Conservation (phyloP, 306 rosid species). For the Vachellia collinsii region DNA sequence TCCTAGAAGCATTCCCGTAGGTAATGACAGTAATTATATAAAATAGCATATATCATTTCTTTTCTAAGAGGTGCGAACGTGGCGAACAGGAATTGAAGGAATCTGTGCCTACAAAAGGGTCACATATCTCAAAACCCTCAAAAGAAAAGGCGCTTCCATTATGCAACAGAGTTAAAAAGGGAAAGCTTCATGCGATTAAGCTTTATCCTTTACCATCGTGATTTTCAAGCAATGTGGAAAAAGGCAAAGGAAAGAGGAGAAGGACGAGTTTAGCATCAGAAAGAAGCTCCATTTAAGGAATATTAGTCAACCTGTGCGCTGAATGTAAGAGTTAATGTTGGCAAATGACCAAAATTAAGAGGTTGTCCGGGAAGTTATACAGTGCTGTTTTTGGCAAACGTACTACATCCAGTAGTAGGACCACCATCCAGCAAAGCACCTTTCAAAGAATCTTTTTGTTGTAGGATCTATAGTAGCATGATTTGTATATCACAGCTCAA, state of each 20-base stretch:
- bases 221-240: slow-evolving; percentile 36
- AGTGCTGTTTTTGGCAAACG: slow-evolving; percentile 46
- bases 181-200: background rate
- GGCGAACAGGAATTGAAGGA: slow-evolving; percentile 27
- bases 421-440: slow-evolving; percentile 39
- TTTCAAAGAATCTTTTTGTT: slow-evolving; percentile 37
- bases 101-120: slow-evolving; percentile 22
- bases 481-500: slow-evolving; percentile 18
- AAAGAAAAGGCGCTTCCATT: slow-evolving; percentile 23
- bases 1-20: too few species aligned
- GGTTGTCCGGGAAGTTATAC: slow-evolving; percentile 37
- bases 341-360: slow-evolving; percentile 36
- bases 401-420: slow-evolving; percentile 36
- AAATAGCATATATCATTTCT: too few species aligned
- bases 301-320: slow-evolving; percentile 32
- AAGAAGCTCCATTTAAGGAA: slow-evolving; percentile 27
- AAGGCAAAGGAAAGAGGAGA: background rate
- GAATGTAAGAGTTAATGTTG: slow-evolving; percentile 27
- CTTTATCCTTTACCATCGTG: slow-evolving; percentile 6
- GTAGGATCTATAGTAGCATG: slow-evolving; percentile 36
- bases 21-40: too few species aligned
- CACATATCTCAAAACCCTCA: background rate
- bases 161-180: background rate
- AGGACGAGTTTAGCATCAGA: background rate
- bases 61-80: slow-evolving; percentile 35